Conservation (phyloP, 2,329 filamentous ascomycete species). For the Microdochium nivale region DNA sequence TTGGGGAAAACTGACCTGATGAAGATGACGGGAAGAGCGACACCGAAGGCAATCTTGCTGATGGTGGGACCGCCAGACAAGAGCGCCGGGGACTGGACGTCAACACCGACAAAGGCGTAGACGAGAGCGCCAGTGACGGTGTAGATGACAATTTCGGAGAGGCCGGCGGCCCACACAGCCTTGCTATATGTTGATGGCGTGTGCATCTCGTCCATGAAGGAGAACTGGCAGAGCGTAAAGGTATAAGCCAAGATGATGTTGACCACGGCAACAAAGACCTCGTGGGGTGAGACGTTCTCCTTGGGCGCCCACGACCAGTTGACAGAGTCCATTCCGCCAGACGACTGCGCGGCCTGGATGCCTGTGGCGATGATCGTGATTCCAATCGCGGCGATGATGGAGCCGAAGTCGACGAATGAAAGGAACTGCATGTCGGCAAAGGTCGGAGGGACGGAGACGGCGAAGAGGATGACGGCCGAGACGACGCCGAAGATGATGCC, state of each 20-base stretch:
- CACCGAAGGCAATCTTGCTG: constrained; percentile 51
- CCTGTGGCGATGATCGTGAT: constrained; percentile 52
- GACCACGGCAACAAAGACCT: constrained; percentile 42
- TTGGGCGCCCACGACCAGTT: constrained; percentile 22
- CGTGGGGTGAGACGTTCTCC: constrained; percentile 28
- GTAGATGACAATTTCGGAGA: constrained; percentile 48
- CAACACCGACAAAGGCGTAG: constrained; percentile 50
- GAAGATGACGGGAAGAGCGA: constrained; percentile 56
- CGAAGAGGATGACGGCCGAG: constrained; percentile 43
- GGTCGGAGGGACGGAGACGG: constrained; percentile 49
- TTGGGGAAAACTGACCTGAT: constrained; percentile 20
- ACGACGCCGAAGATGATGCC: constrained; percentile 50
- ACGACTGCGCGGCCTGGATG: constrained; percentile 19
- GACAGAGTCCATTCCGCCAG: constrained; percentile 7
- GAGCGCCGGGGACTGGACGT: constrained; percentile 51
- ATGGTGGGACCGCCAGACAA: constrained; percentile 44
- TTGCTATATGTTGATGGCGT: constrained; percentile 28
- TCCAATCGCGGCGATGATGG: constrained; percentile 47
- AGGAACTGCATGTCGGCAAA: constrained; percentile 49
- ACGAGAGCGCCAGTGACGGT: constrained; percentile 50
- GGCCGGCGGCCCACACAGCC: constrained; percentile 42
- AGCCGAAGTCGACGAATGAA: constrained; percentile 49
- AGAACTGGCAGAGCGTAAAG: constrained; percentile 26
- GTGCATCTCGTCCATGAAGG: constrained; percentile 28
- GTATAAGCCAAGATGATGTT: constrained; percentile 59